phyloP scores from a whole-genome alignment of 306 rosid genomes.

The Dryas octopetala region DNA sequence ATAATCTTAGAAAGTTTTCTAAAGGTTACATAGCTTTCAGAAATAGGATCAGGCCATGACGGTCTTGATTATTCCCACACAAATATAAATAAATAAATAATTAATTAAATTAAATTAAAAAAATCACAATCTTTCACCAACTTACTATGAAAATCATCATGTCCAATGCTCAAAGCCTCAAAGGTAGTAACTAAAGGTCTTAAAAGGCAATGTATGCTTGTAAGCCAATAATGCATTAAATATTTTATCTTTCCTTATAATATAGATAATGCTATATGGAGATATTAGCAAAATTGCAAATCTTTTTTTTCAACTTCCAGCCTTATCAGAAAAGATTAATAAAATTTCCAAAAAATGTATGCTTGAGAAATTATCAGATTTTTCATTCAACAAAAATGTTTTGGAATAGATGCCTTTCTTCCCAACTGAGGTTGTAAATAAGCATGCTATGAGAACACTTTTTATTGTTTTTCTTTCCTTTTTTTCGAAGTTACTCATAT shows the following conservation, averaged over 20 bases:
- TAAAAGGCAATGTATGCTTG: too few relatives aligned
- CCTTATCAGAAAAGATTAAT: neutral
- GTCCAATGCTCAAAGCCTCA: neutral
- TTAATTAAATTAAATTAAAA: neutral
- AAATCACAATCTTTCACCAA: neutral
- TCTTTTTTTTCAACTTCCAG: neutral
- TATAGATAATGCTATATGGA: neutral
- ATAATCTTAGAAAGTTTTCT: neutral
- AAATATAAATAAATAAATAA: conserved; percentile 11
- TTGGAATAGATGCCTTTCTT: neutral
- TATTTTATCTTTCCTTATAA: neutral
- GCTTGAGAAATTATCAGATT: neutral
- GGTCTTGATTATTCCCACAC: conserved; percentile 8
- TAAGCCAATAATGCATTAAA: neutral
- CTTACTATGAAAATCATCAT: neutral
- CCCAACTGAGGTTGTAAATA: neutral
- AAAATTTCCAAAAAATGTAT: neutral
- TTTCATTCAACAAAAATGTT: neutral
- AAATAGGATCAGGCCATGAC: neutral
- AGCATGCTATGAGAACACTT: neutral
- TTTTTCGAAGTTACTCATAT: neutral
- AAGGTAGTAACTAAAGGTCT: neutral
- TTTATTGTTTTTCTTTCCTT: neutral
- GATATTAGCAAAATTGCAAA: neutral
- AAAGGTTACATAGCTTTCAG: neutral